Percentiles rank a stretch among this genome's conserved stretches.
phyloP scores from a whole-genome alignment of 208 protist species.

The Leishmania amazonensis region DNA sequence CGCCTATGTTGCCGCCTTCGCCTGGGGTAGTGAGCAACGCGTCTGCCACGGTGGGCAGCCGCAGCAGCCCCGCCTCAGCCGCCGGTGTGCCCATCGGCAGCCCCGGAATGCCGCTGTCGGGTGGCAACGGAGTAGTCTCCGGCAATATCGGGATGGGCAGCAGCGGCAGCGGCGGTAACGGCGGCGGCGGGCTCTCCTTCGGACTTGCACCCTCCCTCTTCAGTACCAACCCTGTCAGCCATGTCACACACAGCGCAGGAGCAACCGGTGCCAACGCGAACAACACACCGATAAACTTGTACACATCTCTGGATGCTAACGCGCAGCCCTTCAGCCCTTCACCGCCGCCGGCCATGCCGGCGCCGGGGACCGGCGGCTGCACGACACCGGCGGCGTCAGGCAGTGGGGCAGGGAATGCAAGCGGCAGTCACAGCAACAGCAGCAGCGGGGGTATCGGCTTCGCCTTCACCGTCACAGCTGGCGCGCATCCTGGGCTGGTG shows the following conservation, averaged over 20 bases:
- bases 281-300: constrained; percentile 22
- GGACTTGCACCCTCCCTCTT: constrained; percentile 34
- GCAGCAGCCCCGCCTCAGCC: constrained; percentile 26
- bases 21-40: constrained; percentile 25
- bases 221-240: constrained; percentile 40
- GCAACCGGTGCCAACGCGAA: constrained; percentile 1
- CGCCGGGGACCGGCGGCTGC: not conserved
- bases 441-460: constrained; percentile 20
- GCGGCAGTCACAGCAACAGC: constrained; percentile 8
- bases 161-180: not conserved
- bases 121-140: constrained; percentile 7
- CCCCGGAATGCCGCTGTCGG: constrained; percentile 23
- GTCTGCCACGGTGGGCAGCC: constrained; percentile 16
- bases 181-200: constrained; percentile 26
- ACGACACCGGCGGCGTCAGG: constrained; percentile 4
- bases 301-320: constrained; percentile 52
- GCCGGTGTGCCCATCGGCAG: constrained; percentile 21
- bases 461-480: constrained; percentile 35
- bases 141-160: not conserved
- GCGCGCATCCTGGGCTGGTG: constrained; percentile 17
- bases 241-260: constrained; percentile 9
- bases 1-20: constrained; percentile 30
- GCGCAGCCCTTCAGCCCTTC: constrained; percentile 61
- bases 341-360: constrained; percentile 11
- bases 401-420: constrained; percentile 6